Base-by-base conservation (phyloP, 768 basidiomycete genomes). In the Pleurotus eryngii region DNA sequence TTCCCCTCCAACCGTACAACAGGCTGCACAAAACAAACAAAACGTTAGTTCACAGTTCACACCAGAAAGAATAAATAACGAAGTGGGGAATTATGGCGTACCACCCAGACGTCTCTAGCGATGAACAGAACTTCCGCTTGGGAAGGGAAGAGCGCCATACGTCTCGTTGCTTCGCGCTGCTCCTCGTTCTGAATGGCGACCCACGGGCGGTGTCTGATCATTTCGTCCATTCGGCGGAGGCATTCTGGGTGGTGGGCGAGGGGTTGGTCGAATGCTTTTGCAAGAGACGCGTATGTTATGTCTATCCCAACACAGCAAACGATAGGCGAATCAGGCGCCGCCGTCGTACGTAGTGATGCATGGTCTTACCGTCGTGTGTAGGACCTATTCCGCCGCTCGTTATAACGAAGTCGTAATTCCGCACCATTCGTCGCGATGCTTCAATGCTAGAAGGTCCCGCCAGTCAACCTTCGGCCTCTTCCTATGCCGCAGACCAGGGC, bases 321-420 rank as follows among this genome's bases (percentile, higher is more conserved):
- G 30, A 12, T 26, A 26, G 24, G 15, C 46, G 54, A 46, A 57
- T 30, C 7, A 49, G 20, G 26, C 45, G 22, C 49, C 4, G 7
- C 27, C n/a, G n/a, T 24, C n/a, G 43, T 12, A 46, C 38, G 40
- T 57, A 22, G 22, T 6, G 35, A 55, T 18, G 27, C 12, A 48
- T 39, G 17, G 39, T 3, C 42, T 45, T 61, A 90, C 91, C 91
- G 65, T 92, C 92, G 65, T 94, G 92, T 11, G 92, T 95, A 2
- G 92, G 91, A 0, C 93, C 93, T 55, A 97, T 93, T 0, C 95
- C 95, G 1, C 95, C 95, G 11, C 85, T 87, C 0, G 92, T 95
- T 54, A 98, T 79, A 26, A 97, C 94, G 63, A 95, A 86, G 69
- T 97, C 95, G 68, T 94, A 95, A 46, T 81, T 82, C 38, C 78